Base-by-base conservation (phyloP, 164 flowering plant species). In the Annona cherimola region DNA sequence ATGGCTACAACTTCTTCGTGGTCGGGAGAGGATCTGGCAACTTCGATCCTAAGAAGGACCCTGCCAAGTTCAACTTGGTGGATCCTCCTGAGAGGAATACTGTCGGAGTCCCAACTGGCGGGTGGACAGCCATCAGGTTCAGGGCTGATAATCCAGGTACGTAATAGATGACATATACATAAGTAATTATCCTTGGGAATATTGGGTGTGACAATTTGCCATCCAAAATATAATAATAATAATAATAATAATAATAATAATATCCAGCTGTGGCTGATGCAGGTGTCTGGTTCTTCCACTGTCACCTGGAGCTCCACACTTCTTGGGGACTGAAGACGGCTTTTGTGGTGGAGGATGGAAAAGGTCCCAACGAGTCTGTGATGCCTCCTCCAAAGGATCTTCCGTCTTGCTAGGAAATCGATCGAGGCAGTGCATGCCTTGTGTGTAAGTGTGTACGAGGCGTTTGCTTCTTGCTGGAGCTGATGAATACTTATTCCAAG, bases 251-350 rank as follows among this genome's bases (percentile, higher is more conserved):
- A 26, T 26, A 26, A 26, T 26, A 26, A 26, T 26, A 26, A 26
- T 26, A 26, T 50, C 57, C 57, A 50, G 57, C 2, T 9, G 14
- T 50, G 57, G 57, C 9, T 50, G 57, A 26, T 69, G 39, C 18
- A 85, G 93, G 91, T 19, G 91, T 89, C 1, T 89, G 93, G 93
- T 87, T 89, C 77, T 80, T 89, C 84, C 93, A 89, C 66, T 86
- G 93, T 74, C 89, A 89, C 68, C 73, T 89, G 80, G 93, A 89
- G 80, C 81, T 89, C 0, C 93, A 89, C 45, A 87, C 88, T 0
- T 75, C 85, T 1, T 89, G 91, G 93, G 93, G 91, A 4, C 68
- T 87, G 83, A 84, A 85, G 71, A 85, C 73, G 20, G 93, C 91
- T 3, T 86, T 87, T 72, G 83, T 87, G 57, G 91, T 86, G 3